A percentile compares a stretch with the other conserved stretches of the same genome.
Conservation (phyloP, 2,329 filamentous ascomycete species). For the Curvularia eragrostidis region DNA sequence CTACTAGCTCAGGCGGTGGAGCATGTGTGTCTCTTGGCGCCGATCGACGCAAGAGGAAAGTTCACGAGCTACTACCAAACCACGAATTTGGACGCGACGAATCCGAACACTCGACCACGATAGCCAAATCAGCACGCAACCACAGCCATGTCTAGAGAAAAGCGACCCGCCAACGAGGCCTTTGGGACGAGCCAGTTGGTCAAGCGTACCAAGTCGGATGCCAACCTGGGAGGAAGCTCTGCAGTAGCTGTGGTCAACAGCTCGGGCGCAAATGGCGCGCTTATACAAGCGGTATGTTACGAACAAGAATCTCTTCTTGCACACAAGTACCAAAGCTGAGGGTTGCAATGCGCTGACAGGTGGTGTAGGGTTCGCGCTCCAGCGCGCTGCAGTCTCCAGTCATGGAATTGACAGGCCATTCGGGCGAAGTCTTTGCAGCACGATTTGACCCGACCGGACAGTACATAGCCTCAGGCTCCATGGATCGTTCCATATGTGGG, state of each 20-base stretch:
- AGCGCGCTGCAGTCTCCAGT: slow-evolving; percentile 87
- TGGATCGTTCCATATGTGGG: slow-evolving; percentile 89
- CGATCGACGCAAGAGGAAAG: slow-evolving; percentile 23
- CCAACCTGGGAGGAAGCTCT: slow-evolving; percentile 60
- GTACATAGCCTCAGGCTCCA: slow-evolving; percentile 90
- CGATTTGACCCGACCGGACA: slow-evolving; percentile 90
- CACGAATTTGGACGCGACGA: slow-evolving; percentile 12
- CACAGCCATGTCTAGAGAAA: slow-evolving; percentile 80
- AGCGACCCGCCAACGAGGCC: slow-evolving; percentile 85
- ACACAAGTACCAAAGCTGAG: slow-evolving; percentile 37
- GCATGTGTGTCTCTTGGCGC: slow-evolving; percentile 21
- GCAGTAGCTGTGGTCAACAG: slow-evolving; percentile 65
- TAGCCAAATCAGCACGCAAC: slow-evolving; percentile 1
- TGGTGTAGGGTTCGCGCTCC: slow-evolving; percentile 72
- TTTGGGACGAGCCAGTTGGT: slow-evolving; percentile 82
- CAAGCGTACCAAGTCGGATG: slow-evolving; percentile 83
- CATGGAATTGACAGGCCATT: slow-evolving; percentile 84
- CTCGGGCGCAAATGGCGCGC: slow-evolving; percentile 64
- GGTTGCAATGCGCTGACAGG: slow-evolving; percentile 40
- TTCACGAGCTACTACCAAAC: slow-evolving; percentile 24
- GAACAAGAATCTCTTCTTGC: slow-evolving; percentile 47
- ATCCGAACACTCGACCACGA: background rate
- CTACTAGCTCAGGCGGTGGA: slow-evolving; percentile 21
- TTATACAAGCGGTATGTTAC: slow-evolving; percentile 70
- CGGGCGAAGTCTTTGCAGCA: slow-evolving; percentile 86